Conservation (phyloP, 495 filamentous ascomycete genomes). For the Lophium mytilinum region DNA sequence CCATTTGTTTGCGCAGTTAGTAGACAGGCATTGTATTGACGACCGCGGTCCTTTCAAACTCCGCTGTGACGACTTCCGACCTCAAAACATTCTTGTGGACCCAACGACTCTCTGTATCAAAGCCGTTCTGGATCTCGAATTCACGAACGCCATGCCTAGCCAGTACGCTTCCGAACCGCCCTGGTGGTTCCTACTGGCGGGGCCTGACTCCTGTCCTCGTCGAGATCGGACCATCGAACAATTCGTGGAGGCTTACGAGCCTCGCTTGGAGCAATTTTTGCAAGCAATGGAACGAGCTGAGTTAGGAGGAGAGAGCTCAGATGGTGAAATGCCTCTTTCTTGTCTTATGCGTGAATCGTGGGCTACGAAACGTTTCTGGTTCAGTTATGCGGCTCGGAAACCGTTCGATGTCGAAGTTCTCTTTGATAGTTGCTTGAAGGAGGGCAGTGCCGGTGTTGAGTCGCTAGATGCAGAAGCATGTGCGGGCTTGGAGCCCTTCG, state of each 20-base stretch:
- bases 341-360: constrained; percentile 27
- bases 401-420: constrained; percentile 5
- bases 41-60: constrained; percentile 5
- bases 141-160: constrained; percentile 6
- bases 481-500: neutral
- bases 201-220: constrained; percentile 5
- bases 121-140: constrained; percentile 6
- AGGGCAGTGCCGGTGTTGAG: constrained; percentile 5
- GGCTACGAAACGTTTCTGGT: constrained; percentile 37
- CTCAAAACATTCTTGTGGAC: constrained; percentile 10
- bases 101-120: constrained; percentile 4
- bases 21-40: too few relatives aligned
- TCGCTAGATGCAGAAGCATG: constrained; percentile 1
- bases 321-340: constrained; percentile 1
- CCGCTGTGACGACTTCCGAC: constrained; percentile 8
- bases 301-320: neutral
- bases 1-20: too few relatives aligned
- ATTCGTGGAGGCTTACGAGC: constrained; percentile 6
- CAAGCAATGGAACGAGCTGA: constrained; percentile 3
- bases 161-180: constrained; percentile 5
- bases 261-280: constrained; percentile 7
- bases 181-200: constrained; percentile 7
- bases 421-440: neutral
- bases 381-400: constrained; percentile 33
- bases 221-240: constrained; percentile 4